phyloP scores from a whole-genome alignment of 2,329 filamentous ascomycete genomes.

The Cladosporium oxysporum region DNA sequence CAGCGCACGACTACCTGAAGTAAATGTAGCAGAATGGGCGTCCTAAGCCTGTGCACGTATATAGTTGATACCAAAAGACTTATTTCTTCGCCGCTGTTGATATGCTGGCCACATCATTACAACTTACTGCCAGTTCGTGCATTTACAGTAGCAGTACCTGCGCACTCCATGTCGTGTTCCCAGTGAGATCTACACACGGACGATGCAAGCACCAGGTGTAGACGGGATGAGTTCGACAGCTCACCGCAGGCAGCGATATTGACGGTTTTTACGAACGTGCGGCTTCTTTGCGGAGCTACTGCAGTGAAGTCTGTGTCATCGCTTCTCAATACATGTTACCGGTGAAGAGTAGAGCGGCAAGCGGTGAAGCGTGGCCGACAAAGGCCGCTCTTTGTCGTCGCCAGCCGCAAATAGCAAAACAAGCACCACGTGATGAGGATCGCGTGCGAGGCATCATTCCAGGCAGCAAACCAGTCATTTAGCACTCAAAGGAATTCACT shows the following conservation, averaged over 20 bases:
- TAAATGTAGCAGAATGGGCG: background rate
- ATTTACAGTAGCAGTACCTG: background rate
- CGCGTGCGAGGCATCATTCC: background rate
- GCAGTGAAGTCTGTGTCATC: background rate
- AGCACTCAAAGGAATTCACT: background rate
- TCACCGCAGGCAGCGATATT: background rate
- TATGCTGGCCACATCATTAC: background rate
- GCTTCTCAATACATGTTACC: background rate
- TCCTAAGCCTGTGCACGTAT: background rate
- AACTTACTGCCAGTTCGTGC: background rate
- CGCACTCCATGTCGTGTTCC: background rate
- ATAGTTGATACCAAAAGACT: background rate
- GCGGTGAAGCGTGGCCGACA: conserved; percentile 1
- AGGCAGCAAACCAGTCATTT: background rate
- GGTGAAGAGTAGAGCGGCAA: background rate
- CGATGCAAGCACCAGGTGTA: background rate
- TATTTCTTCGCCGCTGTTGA: background rate
- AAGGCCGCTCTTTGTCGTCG: conserved; percentile 5
- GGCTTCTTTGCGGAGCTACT: background rate
- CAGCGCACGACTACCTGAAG: conserved; percentile 57
- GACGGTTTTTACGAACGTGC: background rate
- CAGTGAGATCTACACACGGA: background rate
- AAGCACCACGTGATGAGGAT: background rate
- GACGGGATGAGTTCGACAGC: background rate
- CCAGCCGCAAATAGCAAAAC: background rate